phyloP scores from a whole-genome alignment of 2,329 filamentous ascomycete species.

The Ascochyta fabae region DNA sequence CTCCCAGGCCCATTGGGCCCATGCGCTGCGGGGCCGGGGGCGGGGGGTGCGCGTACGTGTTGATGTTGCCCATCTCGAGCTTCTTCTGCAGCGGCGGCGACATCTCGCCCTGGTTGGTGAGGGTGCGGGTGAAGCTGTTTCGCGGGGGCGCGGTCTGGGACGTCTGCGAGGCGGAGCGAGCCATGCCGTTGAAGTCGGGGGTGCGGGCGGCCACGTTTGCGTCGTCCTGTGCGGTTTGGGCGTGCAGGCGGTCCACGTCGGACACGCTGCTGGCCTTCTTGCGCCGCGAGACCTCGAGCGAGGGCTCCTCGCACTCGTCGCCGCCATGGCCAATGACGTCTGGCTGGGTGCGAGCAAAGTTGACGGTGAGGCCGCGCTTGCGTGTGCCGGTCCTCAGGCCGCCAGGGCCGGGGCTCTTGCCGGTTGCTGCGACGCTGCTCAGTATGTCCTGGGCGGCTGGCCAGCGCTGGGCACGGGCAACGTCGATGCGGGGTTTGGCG shows the following conservation, averaged over 20 bases:
- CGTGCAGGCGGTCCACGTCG: slow-evolving; percentile 23
- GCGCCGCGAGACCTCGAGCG: slow-evolving; percentile 71
- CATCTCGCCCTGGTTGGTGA: slow-evolving; percentile 44
- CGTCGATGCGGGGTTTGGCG: slow-evolving; percentile 55
- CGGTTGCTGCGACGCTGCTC: slow-evolving; percentile 39
- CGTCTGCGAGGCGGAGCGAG: slow-evolving; percentile 34
- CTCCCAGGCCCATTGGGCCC: slow-evolving; percentile 46
- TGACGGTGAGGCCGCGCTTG: slow-evolving; percentile 74
- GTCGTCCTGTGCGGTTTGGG: slow-evolving; percentile 40
- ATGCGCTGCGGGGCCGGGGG: slow-evolving; percentile 37
- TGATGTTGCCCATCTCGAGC: slow-evolving; percentile 47
- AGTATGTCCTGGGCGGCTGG: slow-evolving; percentile 56
- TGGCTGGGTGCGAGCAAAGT: slow-evolving; percentile 74
- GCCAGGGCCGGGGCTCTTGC: slow-evolving; percentile 44
- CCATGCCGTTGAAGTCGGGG: slow-evolving; percentile 33
- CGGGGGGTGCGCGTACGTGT: slow-evolving; percentile 38
- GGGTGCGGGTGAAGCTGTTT: slow-evolving; percentile 42
- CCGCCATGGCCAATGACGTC: slow-evolving; percentile 90
- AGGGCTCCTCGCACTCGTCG: slow-evolving; percentile 78
- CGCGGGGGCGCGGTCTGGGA: slow-evolving; percentile 32
- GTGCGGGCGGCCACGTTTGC: slow-evolving; percentile 34
- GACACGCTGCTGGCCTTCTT: slow-evolving; percentile 50
- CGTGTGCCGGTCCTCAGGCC: slow-evolving; percentile 49
- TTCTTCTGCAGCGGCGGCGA: slow-evolving; percentile 47
- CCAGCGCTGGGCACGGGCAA: slow-evolving; percentile 58